These are phyloP conservation scores for Colletotrichum chlorophyti DNA, from an alignment of 2,329 filamentous ascomycete species.

Conservation along the genomic window DNA sequence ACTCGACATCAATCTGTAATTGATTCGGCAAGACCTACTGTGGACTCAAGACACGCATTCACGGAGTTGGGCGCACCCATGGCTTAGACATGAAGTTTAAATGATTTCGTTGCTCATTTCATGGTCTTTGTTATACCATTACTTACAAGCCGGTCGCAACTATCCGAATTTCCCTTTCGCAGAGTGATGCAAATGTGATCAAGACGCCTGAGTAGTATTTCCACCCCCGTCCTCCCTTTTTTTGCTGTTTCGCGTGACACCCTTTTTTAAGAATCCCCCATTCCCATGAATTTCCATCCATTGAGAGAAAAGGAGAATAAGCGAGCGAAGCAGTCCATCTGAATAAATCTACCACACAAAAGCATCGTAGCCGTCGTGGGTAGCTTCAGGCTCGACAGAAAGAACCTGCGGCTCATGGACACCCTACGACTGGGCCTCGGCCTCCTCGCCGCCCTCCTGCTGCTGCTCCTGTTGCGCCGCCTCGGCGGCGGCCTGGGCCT, in stretches of 20 bases:
- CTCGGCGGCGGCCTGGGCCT: conserved; percentile 70
- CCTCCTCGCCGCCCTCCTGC: conserved; percentile 62
- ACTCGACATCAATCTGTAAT: too few species aligned
- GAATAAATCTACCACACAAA: neutral
- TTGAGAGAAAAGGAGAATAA: conserved; percentile 16
- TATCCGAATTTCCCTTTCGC: conserved; percentile 31
- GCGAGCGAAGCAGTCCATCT: conserved; percentile 7
- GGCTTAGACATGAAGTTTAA: conserved; percentile 22
- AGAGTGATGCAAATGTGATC: conserved; percentile 34
- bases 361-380: neutral
- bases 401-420: conserved; percentile 31
- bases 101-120: conserved; percentile 32
- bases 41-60: too few species aligned
- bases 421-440: conserved; percentile 53
- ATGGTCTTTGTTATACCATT: conserved; percentile 31
- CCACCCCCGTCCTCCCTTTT: conserved; percentile 29
- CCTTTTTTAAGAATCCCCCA: conserved; percentile 14
- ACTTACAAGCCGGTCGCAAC: conserved; percentile 33
- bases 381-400: conserved; percentile 10
- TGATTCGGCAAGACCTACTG: too few species aligned
- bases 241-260: conserved; percentile 17
- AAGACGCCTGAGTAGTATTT: conserved; percentile 32
- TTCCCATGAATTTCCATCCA: too few species aligned
- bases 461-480: conserved; percentile 61
- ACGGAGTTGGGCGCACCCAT: neutral